Percentiles rank a stretch among this genome's conserved stretches.
phyloP scores from a whole-genome alignment of 2,329 filamentous ascomycete species.

The Coleophoma cylindrospora region DNA sequence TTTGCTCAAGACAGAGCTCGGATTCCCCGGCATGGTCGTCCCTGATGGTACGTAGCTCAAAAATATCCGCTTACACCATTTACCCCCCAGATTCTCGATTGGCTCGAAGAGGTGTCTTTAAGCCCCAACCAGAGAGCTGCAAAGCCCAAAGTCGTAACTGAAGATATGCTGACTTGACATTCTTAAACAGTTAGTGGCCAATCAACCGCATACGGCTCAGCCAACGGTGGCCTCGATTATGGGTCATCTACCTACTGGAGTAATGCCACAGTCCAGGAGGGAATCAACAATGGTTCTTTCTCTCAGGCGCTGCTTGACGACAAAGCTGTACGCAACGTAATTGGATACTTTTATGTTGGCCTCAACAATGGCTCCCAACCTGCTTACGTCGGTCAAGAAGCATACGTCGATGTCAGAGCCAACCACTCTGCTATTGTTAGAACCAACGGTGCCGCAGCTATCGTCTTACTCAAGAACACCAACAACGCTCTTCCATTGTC shows the following conservation, averaged over 20 bases:
- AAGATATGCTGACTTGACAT: not conserved
- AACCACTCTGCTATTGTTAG: not conserved
- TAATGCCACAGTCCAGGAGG: not conserved
- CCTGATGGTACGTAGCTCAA: not conserved
- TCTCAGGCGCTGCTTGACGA: not conserved
- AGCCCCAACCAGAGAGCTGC: not conserved
- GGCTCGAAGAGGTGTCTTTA: not conserved
- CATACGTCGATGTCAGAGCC: not conserved
- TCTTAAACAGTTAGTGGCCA: not conserved
- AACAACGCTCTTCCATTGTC: constrained; percentile 48
- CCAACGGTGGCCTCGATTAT: too few species aligned
- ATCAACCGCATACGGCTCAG: not conserved
- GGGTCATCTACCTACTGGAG: too few species aligned
- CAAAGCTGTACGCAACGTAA: not conserved
- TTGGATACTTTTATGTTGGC: not conserved
- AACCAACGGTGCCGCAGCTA: constrained; percentile 44
- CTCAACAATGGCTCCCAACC: not conserved
- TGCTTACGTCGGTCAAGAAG: not conserved
- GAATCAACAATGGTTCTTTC: not conserved
- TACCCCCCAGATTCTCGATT: too few species aligned
- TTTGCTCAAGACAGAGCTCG: not conserved
- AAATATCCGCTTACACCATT: not conserved
- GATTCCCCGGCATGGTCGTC: not conserved
- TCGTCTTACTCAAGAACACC: constrained; percentile 57
- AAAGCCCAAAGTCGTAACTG: not conserved